Evolutionary conservation across 1,139 yeast species (phyloP), one percentile per base, ranked within the genome.

Genomic region (Hanseniaspora gamundiae): DNA sequence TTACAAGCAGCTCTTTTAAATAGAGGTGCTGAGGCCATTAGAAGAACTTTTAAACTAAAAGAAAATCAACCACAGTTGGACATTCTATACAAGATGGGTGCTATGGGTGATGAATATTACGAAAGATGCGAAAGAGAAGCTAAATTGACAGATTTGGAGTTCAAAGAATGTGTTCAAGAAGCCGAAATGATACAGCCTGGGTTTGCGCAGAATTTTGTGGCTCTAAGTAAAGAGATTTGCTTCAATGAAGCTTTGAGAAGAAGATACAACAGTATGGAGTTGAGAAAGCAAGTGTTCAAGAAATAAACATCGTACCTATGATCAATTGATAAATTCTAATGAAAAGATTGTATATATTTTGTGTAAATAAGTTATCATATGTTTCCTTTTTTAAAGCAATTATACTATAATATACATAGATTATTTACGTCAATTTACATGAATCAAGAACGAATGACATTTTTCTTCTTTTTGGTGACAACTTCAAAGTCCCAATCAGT

Each of bases 211-310:
- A 66, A 73, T 43, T 76, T 86, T 55, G 82, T 87, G 59, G 81
- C 82, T 11, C 75, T 82, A 17, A 84, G 91, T 30, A 91, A 82
- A 56, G 97, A 91, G 58, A 80, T 91, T 41, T 85, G 95, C 51
- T 84, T 86, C 64, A 88, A 88, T 59, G 94, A 84, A 62, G 95
- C 95, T 0, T 69, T 91, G 46, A 75, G 93, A 64, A 76, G 93
- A 67, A 78, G 96, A 57, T 68, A 86, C 47, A 63, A 64, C 39
- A 36, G 39, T 17, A 36, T 36, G n/a, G 36, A 33, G 22, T n/a
- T 33, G 3, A 33, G 36, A 33, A 33, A 33, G 24, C 22, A 33
- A 19, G 24, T 33, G 9, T 33, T 17, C 22, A 33, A 17, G 13
- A 17, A 17, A 17, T 17, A 19, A 31, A n/a, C n/a, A n/a, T n/a